phyloP scores from a whole-genome alignment of 345 rosid species.

The Syzygium jambos region DNA sequence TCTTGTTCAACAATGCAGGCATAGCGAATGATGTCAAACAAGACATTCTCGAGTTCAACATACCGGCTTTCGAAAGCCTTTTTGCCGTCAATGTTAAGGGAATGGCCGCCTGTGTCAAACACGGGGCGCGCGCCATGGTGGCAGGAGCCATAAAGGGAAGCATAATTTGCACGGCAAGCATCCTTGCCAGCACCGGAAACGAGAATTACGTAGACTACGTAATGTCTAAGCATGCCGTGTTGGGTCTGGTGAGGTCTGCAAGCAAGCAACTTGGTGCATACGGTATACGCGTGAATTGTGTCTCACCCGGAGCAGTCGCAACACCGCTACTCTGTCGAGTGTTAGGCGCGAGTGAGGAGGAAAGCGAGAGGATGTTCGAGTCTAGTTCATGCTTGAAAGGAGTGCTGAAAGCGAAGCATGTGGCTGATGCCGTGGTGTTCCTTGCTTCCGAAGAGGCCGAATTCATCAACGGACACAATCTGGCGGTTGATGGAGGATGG shows the following conservation, averaged over 20 bases:
- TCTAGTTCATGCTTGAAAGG: neutral
- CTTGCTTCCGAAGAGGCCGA: neutral
- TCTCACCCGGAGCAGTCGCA: conserved; percentile 15
- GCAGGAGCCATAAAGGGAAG: conserved; percentile 8
- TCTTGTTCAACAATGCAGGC: conserved; percentile 22
- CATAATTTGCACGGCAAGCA: conserved; percentile 20
- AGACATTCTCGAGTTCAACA: conserved; percentile 9
- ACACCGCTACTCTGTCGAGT: conserved; percentile 2
- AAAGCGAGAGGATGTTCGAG: neutral
- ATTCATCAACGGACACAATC: neutral
- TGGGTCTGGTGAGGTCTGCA: conserved; percentile 15
- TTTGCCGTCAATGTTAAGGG: conserved; percentile 15
- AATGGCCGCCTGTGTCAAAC: conserved; percentile 12
- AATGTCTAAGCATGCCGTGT: conserved; percentile 20
- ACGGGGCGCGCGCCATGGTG: conserved; percentile 23
- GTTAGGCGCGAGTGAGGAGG: neutral
- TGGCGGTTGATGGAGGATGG: neutral
- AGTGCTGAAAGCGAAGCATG: neutral
- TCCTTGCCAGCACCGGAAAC: neutral
- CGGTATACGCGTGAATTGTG: conserved; percentile 19
- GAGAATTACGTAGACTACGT: conserved; percentile 6
- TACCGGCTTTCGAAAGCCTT: neutral
- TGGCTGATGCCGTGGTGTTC: neutral
- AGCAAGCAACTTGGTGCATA: conserved; percentile 17
- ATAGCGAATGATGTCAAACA: neutral